Evolutionary conservation across 306 rosid genomes (phyloP).

Genomic region (Trifolium repens): DNA sequence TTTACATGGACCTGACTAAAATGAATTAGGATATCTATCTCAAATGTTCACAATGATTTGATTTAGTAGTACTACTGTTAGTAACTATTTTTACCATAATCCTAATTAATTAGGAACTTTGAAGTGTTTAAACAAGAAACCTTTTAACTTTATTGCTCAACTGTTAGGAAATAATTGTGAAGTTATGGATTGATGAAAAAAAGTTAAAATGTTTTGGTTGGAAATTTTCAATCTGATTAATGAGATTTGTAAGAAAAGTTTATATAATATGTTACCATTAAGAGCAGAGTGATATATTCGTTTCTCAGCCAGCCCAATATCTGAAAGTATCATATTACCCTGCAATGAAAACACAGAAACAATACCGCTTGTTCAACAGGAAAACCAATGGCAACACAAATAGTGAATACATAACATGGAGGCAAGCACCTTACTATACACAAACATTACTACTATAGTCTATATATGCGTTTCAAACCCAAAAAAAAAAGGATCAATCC

Average conservation of each 20-base stretch:
- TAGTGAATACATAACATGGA: slow-evolving; percentile 3
- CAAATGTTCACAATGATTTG: no score
- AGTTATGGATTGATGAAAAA: no score
- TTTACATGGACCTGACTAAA: neutral
- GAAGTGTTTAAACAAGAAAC: no score
- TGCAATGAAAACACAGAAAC: slow-evolving; percentile 48
- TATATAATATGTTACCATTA: slow-evolving; percentile 58
- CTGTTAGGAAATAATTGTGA: no score
- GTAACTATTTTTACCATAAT: no score
- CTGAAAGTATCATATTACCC: slow-evolving; percentile 77
- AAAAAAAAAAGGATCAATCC: neutral
- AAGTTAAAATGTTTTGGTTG: neutral
- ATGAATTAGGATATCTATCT: no score
- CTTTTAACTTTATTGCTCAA: no score
- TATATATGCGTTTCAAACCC: neutral
- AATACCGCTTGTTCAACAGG: slow-evolving; percentile 21
- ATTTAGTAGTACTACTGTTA: no score
- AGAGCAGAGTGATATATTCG: slow-evolving; percentile 83
- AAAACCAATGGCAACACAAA: slow-evolving; percentile 28
- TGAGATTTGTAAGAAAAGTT: neutral
- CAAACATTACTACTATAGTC: neutral
- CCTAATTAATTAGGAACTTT: no score
- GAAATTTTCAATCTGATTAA: neutral
- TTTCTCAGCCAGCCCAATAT: slow-evolving; percentile 87
- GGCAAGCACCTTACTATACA: neutral